Evolutionary conservation across 2,329 filamentous ascomycete genomes (phyloP).

Genomic region (Phoma herbarum): DNA sequence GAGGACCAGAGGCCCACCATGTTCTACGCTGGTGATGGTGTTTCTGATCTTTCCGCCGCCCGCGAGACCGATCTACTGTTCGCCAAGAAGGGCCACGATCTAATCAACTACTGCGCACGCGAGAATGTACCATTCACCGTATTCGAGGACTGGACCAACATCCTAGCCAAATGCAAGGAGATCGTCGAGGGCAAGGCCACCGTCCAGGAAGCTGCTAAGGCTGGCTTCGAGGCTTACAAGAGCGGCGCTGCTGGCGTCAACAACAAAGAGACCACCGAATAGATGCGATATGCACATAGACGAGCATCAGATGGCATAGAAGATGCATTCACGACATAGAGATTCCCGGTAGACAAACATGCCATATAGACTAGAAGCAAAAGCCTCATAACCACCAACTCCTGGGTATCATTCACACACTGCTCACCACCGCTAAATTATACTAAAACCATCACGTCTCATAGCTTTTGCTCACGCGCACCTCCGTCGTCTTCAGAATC

Average conservation of each 20-base stretch:
- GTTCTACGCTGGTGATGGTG: constrained; percentile 95
- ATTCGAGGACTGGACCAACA: constrained; percentile 84
- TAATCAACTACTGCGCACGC: constrained; percentile 85
- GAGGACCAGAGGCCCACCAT: constrained; percentile 75
- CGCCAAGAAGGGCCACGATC: constrained; percentile 88
- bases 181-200: constrained; percentile 76
- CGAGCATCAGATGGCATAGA: constrained; percentile 5
- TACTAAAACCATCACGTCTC: not conserved
- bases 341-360: constrained; percentile 23
- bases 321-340: constrained; percentile 20
- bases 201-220: constrained; percentile 72
- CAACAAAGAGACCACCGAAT: constrained; percentile 27
- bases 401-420: not conserved
- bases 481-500: constrained; percentile 7
- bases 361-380: constrained; percentile 25
- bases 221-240: constrained; percentile 59
- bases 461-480: constrained; percentile 2
- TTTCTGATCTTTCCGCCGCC: constrained; percentile 90
- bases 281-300: constrained; percentile 11
- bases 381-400: not conserved
- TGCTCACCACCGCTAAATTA: not conserved
- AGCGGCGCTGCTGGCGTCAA: constrained; percentile 53
- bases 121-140: constrained; percentile 87
- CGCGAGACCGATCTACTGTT: constrained; percentile 93
- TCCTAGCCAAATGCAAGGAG: constrained; percentile 77